These are phyloP conservation scores for Sphaerulina musiva DNA, from an alignment of 2,329 filamentous ascomycete species.

Conservation along the genomic window DNA sequence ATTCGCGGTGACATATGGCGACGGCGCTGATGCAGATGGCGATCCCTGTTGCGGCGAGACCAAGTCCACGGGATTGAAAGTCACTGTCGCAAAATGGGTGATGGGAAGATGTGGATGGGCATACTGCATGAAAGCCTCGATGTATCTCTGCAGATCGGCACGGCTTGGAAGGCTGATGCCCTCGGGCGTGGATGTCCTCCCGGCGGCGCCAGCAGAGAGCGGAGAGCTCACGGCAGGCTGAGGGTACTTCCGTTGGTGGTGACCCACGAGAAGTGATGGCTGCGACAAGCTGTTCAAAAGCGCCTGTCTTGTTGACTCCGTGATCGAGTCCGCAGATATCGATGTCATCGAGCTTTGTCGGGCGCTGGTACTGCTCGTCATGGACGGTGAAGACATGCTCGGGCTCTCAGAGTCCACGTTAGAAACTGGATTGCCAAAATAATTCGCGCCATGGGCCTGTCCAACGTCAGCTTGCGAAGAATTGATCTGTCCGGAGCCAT, in stretches of 20 bases:
- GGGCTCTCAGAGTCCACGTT: conserved; percentile 63
- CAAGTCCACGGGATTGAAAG: conserved; percentile 73
- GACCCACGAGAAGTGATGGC: conserved; percentile 47
- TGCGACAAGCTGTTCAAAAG: conserved; percentile 57
- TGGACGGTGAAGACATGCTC: conserved; percentile 58
- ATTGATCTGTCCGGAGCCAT: conserved; percentile 18
- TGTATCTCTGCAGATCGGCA: conserved; percentile 80
- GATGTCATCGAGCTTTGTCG: conserved; percentile 55
- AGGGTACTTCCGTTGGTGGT: conserved; percentile 52
- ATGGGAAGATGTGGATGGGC: conserved; percentile 96
- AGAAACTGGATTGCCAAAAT: conserved; percentile 54
- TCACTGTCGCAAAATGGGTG: conserved; percentile 81
- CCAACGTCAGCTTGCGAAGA: conserved; percentile 18
- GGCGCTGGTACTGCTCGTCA: conserved; percentile 54
- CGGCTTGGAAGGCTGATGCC: conserved; percentile 64
- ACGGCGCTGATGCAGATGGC: conserved; percentile 39
- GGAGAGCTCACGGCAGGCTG: conserved; percentile 52
- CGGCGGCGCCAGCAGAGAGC: conserved; percentile 36
- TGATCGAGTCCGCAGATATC: conserved; percentile 59
- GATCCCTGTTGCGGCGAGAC: conserved; percentile 41
- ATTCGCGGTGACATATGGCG: conserved; percentile 36
- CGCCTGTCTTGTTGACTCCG: conserved; percentile 58
- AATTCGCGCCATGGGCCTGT: conserved; percentile 46
- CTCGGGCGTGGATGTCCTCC: conserved; percentile 31
- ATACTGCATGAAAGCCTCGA: conserved; percentile 81